Evolutionary conservation across 2,329 filamentous ascomycete genomes (phyloP), one percentile per base, ranked within the genome.

Genomic region (Talaromyces islandicus): DNA sequence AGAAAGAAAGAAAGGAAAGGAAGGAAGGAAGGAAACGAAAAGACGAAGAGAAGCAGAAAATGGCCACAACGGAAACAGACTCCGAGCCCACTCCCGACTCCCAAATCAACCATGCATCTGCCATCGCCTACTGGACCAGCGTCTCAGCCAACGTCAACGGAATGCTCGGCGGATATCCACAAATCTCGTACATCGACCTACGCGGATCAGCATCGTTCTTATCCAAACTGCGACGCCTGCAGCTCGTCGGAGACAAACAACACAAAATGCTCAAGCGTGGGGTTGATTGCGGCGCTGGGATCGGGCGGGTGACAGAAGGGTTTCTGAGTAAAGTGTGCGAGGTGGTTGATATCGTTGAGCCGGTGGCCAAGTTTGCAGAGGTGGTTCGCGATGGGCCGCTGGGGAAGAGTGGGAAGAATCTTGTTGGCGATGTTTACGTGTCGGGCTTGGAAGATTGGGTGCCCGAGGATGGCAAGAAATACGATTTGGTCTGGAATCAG

Each of bases 401-500:
- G 51, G 71, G 73, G 53, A 62, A 51, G 25, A 43, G 54, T 21
- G 19, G 27, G 14, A 38, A 25, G 14, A 81, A 79, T 0, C 82
- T 81, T 48, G 72, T 85, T 0, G 88, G 88, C 1, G 76, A 81
- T 24, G 81, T 96, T 19, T 88, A 85, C 75, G 91, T 89, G 65
- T 75, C 88, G 1, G 90, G 91, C 0, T 77, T 96, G 0, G 88
- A 96, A 73, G 81, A 83, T 29, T 95, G 90, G 90, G 78, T 81
- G 0, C 75, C 73, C 4, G 19, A 63, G 64, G 19, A 7, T 4
- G 21, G 21, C 55, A 73, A 74, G 9, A 71, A 75, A 54, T 97
- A 97, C 73, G 88, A 92, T 70, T 73, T 96, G 52, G 86, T 97
- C 62, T 96, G 91, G 90, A 88, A 85, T 57, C 92, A 97, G 74